Percentiles rank a stretch among this genome's conserved stretches.
Conservation (phyloP, 768 basidiomycete species). For the Tricholomella constricta region DNA sequence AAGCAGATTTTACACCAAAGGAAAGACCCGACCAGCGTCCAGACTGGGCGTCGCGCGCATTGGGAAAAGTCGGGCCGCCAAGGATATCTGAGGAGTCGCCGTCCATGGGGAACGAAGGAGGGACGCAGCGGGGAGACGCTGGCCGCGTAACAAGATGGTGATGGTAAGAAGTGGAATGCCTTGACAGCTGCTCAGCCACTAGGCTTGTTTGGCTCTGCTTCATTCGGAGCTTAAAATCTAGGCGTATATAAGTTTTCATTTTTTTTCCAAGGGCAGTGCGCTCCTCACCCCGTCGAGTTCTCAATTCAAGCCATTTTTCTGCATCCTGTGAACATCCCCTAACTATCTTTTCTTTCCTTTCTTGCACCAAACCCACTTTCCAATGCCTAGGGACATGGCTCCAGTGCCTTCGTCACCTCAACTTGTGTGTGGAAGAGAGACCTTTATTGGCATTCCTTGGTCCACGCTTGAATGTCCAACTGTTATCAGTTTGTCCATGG, state of each 20-base stretch:
- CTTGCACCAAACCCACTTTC: conserved; percentile 51
- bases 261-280: not conserved
- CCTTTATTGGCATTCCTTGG: conserved; percentile 40
- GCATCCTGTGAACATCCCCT: not conserved
- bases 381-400: conserved; percentile 78
- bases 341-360: conserved; percentile 13
- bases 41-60: conserved; percentile 29
- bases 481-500: conserved; percentile 46
- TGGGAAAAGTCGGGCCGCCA: conserved; percentile 52
- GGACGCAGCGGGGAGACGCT: conserved; percentile 29
- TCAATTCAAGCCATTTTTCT: conserved; percentile 6
- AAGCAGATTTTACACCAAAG: conserved; percentile 39
- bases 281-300: not conserved
- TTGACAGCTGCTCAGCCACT: conserved; percentile 29
- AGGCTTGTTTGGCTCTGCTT: conserved; percentile 37
- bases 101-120: conserved; percentile 47
- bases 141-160: conserved; percentile 33
- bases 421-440: conserved; percentile 75
- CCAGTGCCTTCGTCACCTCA: conserved; percentile 76
- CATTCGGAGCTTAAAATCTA: conserved; percentile 24
- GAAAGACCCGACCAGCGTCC: conserved; percentile 38
- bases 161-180: conserved; percentile 37
- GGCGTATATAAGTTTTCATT: conserved; percentile 3
- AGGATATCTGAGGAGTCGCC: conserved; percentile 75
- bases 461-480: conserved; percentile 80